Evolutionary conservation across 192 early-diverging fungal species (phyloP).

Genomic region (Thoreauomyces humboldtii): DNA sequence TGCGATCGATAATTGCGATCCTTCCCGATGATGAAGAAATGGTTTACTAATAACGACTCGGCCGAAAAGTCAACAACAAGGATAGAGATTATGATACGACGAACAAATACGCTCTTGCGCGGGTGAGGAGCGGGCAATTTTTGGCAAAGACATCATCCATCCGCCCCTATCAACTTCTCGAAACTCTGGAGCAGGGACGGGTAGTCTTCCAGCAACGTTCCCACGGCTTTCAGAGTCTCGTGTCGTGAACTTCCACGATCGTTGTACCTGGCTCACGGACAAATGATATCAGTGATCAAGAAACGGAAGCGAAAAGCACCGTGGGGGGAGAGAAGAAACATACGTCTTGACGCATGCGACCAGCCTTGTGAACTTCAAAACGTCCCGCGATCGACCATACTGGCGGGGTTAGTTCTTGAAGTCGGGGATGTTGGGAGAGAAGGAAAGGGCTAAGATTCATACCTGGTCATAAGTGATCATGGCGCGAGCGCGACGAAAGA

Average conservation of each 20-base stretch:
- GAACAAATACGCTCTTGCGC: too few relatives aligned
- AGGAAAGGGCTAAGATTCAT: not conserved
- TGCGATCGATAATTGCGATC: too few relatives aligned
- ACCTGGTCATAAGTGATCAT: constrained; percentile 34
- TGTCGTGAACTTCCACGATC: constrained; percentile 15
- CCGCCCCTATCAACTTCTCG: too few relatives aligned
- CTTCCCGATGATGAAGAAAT: too few relatives aligned
- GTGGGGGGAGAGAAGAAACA: constrained; percentile 6
- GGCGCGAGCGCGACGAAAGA: constrained; percentile 24
- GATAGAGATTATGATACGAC: too few relatives aligned
- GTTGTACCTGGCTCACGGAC: constrained; percentile 24
- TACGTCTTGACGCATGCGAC: constrained; percentile 29
- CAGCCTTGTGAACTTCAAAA: constrained; percentile 27
- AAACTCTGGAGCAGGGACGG: too few relatives aligned
- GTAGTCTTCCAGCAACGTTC: not conserved
- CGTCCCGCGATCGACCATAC: not conserved
- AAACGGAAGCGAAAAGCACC: not conserved
- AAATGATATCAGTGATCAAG: not conserved
- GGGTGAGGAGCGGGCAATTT: too few relatives aligned
- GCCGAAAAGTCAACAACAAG: too few relatives aligned
- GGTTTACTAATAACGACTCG: too few relatives aligned
- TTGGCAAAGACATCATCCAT: too few relatives aligned
- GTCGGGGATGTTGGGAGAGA: not conserved
- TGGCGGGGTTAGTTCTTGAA: not conserved
- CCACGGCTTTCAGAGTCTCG: not conserved